phyloP scores from a whole-genome alignment of 257 asterid genomes.

The Solanum pennellii region DNA sequence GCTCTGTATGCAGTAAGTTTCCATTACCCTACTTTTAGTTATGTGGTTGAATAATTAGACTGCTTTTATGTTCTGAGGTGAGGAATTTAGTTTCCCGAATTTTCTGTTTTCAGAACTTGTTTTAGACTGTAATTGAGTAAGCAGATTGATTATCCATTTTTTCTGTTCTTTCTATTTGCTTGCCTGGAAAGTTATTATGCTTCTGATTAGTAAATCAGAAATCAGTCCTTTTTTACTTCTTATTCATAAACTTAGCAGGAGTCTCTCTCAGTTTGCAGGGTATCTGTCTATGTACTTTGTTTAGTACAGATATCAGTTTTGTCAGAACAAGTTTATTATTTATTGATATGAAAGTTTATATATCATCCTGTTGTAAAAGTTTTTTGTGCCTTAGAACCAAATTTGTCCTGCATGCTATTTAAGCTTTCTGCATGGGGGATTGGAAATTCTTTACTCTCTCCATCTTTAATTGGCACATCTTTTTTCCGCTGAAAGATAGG shows the following conservation, averaged over 20 bases:
- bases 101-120: neutral
- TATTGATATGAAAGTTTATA: neutral
- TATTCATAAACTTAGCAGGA: neutral
- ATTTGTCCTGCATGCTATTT: neutral
- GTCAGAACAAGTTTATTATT: neutral
- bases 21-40: neutral
- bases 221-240: neutral
- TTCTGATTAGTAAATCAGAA: neutral
- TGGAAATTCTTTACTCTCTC: neutral
- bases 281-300: neutral
- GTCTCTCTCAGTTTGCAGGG: neutral
- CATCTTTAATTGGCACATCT: neutral
- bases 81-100: neutral
- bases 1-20: constrained; percentile 56
- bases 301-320: neutral
- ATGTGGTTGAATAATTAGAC: neutral
- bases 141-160: neutral
- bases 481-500: neutral
- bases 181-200: neutral
- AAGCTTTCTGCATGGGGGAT: neutral
- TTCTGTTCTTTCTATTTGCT: neutral
- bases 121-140: neutral
- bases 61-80: neutral
- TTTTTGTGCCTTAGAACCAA: neutral
- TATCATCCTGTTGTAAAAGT: neutral